Evolutionary conservation across 441 rosid genomes (phyloP), one percentile per base, ranked within the genome.

Genomic region (Gossypium aridum): DNA sequence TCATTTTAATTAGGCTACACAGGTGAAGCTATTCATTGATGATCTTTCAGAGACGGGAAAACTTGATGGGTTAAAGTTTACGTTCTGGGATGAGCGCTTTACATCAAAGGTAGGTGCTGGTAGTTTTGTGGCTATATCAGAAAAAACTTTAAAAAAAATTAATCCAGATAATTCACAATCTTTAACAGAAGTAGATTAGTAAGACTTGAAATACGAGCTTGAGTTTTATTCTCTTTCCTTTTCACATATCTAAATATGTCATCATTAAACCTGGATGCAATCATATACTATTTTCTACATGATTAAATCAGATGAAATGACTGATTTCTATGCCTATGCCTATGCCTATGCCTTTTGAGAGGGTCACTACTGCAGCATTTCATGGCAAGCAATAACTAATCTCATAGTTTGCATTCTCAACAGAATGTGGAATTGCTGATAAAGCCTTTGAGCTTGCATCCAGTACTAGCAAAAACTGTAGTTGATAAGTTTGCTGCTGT

Each of bases 401-500:
- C 65, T 80, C 65, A 70, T 56, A 7, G 20, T 79, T 83, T 22
- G 9, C 66, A 37, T 4, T 75, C 45, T 63, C 72, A 54, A 16
- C 93, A 93, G 99, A 85, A 67, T 14, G 93, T 82, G 66, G 95
- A 88, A 47, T 62, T 86, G 71, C 78, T 92, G 76, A 23, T 93
- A 69, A 79, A 85, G 79, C 91, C 91, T 71, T 79, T 90, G 79
- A 79, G 80, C 39, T 65, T 89, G 77, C 91, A 85, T 78, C 93
- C 86, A 47, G 81, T 80, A 74, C 76, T 80, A 66, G 69, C 86
- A 14, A 92, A 94, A 85, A 87, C 94, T 51, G 83, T 91, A 67
- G 8, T 54, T 47, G 98, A 95, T 77, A 92, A 95, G 85, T 87
- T 89, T 66, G 98, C 99, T 31, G 98, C 99, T 19, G 93, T 90